These are phyloP conservation scores for Phytopythium mirpurense DNA, from an alignment of 352 stramenopile species.

Conservation along the genomic window DNA sequence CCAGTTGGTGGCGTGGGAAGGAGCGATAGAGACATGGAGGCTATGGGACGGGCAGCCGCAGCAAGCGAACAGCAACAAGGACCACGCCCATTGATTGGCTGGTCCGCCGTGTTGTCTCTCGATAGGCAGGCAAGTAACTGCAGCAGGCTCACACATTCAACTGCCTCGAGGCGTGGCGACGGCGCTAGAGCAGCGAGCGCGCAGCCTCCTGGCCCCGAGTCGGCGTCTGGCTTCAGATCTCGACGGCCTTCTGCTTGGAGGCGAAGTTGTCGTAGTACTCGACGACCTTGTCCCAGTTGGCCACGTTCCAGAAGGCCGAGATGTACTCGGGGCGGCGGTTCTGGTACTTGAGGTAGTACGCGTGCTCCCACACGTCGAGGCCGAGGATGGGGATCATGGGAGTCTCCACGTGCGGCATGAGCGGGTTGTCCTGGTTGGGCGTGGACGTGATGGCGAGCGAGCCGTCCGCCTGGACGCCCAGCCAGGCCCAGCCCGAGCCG, in stretches of 20 bases:
- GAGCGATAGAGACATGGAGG: not conserved
- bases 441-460: constrained; percentile 94
- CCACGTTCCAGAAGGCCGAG: constrained; percentile 97
- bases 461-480: constrained; percentile 82
- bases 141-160: constrained; percentile 3
- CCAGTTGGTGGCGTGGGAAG: not conserved
- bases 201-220: too few species aligned
- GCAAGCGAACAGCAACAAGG: not conserved
- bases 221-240: constrained; percentile 61
- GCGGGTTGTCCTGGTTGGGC: constrained; percentile 93
- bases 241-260: constrained; percentile 77
- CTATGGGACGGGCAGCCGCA: not conserved
- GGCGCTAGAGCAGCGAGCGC: constrained; percentile 13
- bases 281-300: constrained; percentile 92
- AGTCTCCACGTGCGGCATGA: constrained; percentile 76
- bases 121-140: not conserved
- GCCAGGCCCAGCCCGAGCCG: constrained; percentile 89
- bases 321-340: constrained; percentile 96
- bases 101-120: not conserved
- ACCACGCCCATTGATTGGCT: not conserved
- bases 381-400: constrained; percentile 92
- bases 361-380: constrained; percentile 95
- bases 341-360: constrained; percentile 97
- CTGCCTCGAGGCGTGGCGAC: too few species aligned
- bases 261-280: constrained; percentile 91